Conservation (phyloP, 176 grass and related monocot genomes). For the Aegilops longissima region DNA sequence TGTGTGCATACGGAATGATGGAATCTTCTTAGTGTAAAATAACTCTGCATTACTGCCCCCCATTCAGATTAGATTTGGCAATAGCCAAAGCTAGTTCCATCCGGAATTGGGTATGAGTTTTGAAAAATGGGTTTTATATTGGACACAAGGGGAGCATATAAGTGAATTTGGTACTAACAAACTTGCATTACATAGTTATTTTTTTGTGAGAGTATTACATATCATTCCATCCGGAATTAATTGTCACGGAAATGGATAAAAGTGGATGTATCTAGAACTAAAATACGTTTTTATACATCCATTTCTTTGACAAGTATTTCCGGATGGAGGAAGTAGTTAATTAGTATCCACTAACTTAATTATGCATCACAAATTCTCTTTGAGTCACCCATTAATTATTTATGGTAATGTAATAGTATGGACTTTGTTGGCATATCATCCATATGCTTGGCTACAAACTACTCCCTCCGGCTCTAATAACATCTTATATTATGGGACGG, state of each 20-base stretch:
- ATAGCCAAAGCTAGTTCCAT: neutral
- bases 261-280: too few species aligned
- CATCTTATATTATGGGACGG: too few species aligned
- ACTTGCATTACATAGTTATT: neutral
- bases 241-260: too few species aligned
- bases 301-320: too few species aligned
- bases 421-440: neutral
- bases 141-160: neutral
- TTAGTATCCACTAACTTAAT: neutral
- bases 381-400: too few species aligned
- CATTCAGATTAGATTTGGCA: neutral
- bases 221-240: neutral
- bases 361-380: conserved; percentile 7
- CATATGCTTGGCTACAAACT: neutral
- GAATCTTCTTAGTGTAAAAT: conserved; percentile 45
- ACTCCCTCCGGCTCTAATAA: too few species aligned
- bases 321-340: neutral
- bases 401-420: neutral
- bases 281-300: too few species aligned
- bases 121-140: neutral
- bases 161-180: neutral
- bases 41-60: neutral
- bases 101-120: neutral
- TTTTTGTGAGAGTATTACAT: neutral
- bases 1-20: conserved; percentile 37